phyloP scores from a whole-genome alignment of 2,329 filamentous ascomycete species.

The Exophiala sp. region DNA sequence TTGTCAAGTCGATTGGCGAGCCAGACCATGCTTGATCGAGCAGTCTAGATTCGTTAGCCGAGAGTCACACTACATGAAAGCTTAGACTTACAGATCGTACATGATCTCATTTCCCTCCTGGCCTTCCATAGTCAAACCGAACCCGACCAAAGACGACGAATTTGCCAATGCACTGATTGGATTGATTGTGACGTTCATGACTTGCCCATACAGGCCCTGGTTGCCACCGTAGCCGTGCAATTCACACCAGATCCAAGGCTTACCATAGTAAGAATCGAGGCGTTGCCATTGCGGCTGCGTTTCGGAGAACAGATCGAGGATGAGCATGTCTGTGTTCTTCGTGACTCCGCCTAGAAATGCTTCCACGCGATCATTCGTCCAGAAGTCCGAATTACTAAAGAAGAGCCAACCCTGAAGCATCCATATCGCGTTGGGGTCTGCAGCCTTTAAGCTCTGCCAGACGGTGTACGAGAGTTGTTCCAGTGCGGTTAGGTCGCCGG shows the following conservation, averaged over 20 bases:
- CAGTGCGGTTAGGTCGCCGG: constrained; percentile 45
- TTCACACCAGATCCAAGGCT: constrained; percentile 55
- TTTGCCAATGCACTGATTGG: constrained; percentile 44
- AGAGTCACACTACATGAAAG: neutral
- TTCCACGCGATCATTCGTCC: constrained; percentile 46
- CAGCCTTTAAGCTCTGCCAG: constrained; percentile 47
- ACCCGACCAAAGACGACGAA: constrained; percentile 45
- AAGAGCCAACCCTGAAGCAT: constrained; percentile 54
- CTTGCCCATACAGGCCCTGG: constrained; percentile 50
- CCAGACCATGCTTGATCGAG: constrained; percentile 51
- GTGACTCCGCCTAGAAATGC: constrained; percentile 50
- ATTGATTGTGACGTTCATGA: constrained; percentile 48
- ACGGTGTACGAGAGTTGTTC: constrained; percentile 43
- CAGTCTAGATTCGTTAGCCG: constrained; percentile 27
- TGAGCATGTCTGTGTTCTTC: constrained; percentile 45
- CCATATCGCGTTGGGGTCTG: constrained; percentile 50
- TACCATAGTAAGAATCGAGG: constrained; percentile 50
- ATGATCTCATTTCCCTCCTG: constrained; percentile 55
- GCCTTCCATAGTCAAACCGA: constrained; percentile 49
- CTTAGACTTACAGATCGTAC: constrained; percentile 40
- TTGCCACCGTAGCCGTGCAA: constrained; percentile 52
- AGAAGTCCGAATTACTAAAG: constrained; percentile 42
- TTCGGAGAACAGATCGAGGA: constrained; percentile 52
- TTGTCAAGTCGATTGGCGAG: constrained; percentile 41
- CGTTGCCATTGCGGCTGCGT: constrained; percentile 50